Base-by-base conservation (phyloP, 306 rosid species). In the Corylus americana region DNA sequence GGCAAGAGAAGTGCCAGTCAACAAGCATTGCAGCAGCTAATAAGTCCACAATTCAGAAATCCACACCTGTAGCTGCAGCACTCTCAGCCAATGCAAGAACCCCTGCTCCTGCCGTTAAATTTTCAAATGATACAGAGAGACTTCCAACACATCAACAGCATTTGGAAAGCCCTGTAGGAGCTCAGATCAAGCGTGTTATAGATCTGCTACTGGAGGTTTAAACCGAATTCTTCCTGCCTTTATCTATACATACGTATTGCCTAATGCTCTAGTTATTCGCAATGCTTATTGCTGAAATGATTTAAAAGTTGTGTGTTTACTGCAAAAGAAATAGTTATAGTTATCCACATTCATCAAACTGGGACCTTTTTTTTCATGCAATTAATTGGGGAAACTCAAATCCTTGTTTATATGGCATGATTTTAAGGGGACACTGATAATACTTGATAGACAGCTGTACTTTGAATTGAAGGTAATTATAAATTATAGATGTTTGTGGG, bases 131-230 rank as follows among this genome's bases (percentile, higher is more conserved):
- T 69, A 95, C 98, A 0, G 99, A 91, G 84, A 88, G 99, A 75
- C 98, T 95, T 75, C 22, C 99, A 95, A 74, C 96, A 93, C 31
- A 92, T 93, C 10, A 89, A 91, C 62, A 90, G 84, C 81, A 93
- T 95, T 1, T 87, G 97, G 53, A 95, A 90, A 62, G 81, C 89
- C 50, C 97, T 0, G 98, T 91, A 0, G 98, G 99, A 81, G 94
- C 98, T 76, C 99, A 95, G 85, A 93, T 95, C 85, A 95, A 90
- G 88, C 92, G 96, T 57, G 98, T 95, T 47, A 93, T 95, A 18
- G 86, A 84, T 89, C 89, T 91, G 64, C 90, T 95, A 57, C 79
- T 83, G 1, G 96, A 95, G 96, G 99, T 93, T 82, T 57, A 22
- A 63, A 75, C 48, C 57, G 11, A 35, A 31, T 58, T 64, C 17